Evolutionary conservation across 1,284 basidiomycete genomes (phyloP).

Genomic region (Puccinia sorghi): DNA sequence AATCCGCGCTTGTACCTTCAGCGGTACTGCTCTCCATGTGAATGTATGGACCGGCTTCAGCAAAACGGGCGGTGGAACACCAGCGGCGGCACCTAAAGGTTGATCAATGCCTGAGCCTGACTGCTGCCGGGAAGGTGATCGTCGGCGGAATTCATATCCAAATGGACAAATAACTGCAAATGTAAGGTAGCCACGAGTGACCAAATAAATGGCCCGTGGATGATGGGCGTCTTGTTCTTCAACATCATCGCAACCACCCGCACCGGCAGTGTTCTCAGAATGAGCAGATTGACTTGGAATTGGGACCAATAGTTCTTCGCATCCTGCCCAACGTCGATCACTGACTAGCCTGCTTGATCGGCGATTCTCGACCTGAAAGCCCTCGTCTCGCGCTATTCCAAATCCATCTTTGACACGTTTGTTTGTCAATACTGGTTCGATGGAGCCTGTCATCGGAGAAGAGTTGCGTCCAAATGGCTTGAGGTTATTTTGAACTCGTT

Average conservation of each 20-base stretch:
- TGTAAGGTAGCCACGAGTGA: slow-evolving; percentile 44
- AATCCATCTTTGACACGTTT: slow-evolving; percentile 15
- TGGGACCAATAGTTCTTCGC: slow-evolving; percentile 42
- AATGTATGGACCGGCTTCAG: slow-evolving; percentile 44
- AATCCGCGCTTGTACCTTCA: slow-evolving; percentile 28
- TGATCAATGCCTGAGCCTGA: not conserved
- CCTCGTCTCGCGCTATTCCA: slow-evolving; percentile 25
- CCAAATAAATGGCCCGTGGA: slow-evolving; percentile 25
- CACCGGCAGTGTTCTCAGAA: slow-evolving; percentile 6
- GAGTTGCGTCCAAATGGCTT: slow-evolving; percentile 8
- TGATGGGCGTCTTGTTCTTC: not conserved
- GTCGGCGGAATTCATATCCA: slow-evolving; percentile 15
- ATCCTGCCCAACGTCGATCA: slow-evolving; percentile 42
- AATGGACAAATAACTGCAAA: slow-evolving; percentile 39
- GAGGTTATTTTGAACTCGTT: slow-evolving; percentile 33
- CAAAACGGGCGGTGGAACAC: slow-evolving; percentile 15
- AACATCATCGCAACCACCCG: not conserved
- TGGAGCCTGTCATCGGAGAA: not conserved
- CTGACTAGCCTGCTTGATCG: not conserved
- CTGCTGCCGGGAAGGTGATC: not conserved
- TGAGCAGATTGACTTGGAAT: slow-evolving; percentile 9
- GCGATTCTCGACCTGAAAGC: slow-evolving; percentile 33
- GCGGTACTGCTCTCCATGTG: slow-evolving; percentile 39
- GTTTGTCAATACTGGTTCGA: slow-evolving; percentile 20
- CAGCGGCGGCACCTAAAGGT: not conserved